phyloP scores from a whole-genome alignment of 306 rosid genomes.

The Citrullus colocynthis region DNA sequence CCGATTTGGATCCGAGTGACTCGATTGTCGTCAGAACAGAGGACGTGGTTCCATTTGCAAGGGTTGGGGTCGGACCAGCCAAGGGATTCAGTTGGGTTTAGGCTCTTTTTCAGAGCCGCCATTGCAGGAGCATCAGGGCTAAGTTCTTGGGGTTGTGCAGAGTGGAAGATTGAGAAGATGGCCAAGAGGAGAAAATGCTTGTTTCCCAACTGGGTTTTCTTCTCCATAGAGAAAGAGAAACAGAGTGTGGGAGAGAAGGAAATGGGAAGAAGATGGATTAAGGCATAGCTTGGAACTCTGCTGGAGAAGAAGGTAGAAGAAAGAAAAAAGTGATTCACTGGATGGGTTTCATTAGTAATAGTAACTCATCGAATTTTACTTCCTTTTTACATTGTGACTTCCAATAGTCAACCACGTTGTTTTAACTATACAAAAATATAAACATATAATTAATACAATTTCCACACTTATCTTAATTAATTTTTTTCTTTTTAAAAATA shows the following conservation, averaged over 20 bases:
- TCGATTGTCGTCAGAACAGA: conserved; percentile 34
- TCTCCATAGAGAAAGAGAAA: conserved; percentile 14
- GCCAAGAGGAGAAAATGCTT: conserved; percentile 11
- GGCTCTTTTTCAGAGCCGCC: conserved; percentile 40
- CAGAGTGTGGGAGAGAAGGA: conserved; percentile 3
- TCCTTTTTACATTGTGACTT: no score
- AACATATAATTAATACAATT: no score
- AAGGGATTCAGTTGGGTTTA: conserved; percentile 26
- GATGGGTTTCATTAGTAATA: no score
- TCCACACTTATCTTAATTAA: no score
- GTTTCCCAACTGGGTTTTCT: conserved; percentile 11
- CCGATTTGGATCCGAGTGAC: conserved; percentile 39
- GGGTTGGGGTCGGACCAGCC: conserved; percentile 63
- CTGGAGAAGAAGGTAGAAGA: background rate
- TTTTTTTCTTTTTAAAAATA: no score
- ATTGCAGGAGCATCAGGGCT: conserved; percentile 40
- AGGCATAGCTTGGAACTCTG: background rate
- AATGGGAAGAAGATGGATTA: background rate
- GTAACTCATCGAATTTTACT: no score
- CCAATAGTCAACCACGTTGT: no score
- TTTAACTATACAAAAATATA: no score
- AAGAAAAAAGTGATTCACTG: background rate
- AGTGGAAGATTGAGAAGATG: conserved; percentile 13
- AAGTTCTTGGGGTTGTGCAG: conserved; percentile 24
- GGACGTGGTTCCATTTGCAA: conserved; percentile 37